Evolutionary conservation across 1,284 basidiomycete genomes (phyloP).

Genomic region (Polyporus tsugae): DNA sequence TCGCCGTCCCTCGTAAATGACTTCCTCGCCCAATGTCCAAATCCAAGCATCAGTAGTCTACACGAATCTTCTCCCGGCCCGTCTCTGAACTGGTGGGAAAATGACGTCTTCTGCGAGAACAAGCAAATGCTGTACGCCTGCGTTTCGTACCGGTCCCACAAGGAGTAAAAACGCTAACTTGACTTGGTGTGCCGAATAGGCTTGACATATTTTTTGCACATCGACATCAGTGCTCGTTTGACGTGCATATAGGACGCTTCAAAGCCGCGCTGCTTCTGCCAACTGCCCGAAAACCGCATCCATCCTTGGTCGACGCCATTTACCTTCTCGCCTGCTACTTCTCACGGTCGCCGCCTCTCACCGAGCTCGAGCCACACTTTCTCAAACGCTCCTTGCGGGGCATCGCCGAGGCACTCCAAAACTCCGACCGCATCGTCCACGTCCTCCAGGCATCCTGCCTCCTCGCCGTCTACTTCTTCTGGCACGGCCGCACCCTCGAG

Average conservation of each 20-base stretch:
- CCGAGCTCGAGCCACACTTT: constrained; percentile 55
- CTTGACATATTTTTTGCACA: constrained; percentile 64
- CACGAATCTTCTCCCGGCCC: constrained; percentile 20
- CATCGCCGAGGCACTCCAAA: constrained; percentile 56
- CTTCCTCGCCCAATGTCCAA: constrained; percentile 25
- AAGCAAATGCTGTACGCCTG: constrained; percentile 50
- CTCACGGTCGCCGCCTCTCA: constrained; percentile 49
- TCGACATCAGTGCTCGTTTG: constrained; percentile 66
- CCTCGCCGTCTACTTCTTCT: constrained; percentile 66
- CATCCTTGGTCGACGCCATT: constrained; percentile 65
- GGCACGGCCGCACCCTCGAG: constrained; percentile 62
- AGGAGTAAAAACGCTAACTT: constrained; percentile 22
- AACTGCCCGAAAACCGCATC: constrained; percentile 53
- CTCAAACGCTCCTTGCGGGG: constrained; percentile 58
- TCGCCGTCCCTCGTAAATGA: constrained; percentile 22
- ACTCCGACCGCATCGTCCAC: constrained; percentile 62
- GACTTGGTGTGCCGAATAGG: constrained; percentile 42
- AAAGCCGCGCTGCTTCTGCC: constrained; percentile 39
- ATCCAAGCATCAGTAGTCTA: constrained; percentile 27
- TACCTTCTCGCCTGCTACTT: constrained; percentile 68
- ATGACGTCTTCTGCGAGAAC: constrained; percentile 43
- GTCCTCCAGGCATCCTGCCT: constrained; percentile 67
- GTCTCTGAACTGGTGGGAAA: constrained; percentile 38
- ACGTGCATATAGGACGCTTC: constrained; percentile 57
- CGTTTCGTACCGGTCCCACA: constrained; percentile 25